These are phyloP conservation scores for Sporisorium iseilematis-ciliati DNA, from an alignment of 1,284 basidiomycete genomes.

Conservation along the genomic window DNA sequence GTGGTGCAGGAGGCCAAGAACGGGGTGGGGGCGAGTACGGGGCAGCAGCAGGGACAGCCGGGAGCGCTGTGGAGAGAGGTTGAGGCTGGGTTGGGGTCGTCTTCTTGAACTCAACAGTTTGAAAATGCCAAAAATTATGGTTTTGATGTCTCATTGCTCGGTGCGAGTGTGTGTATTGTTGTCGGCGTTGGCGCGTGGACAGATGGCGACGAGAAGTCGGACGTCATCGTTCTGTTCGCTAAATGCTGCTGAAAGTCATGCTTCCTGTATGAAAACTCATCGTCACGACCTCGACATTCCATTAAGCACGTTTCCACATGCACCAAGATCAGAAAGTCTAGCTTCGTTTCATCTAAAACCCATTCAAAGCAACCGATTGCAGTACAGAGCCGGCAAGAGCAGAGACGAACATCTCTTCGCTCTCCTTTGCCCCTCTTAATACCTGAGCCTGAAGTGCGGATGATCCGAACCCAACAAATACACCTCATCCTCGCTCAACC, in stretches of 20 bases:
- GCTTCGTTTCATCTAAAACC: no score
- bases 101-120: conserved; percentile 2
- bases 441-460: conserved; percentile 43
- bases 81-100: conserved; percentile 20
- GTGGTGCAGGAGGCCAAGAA: conserved; percentile 35
- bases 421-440: conserved; percentile 8
- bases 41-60: neutral
- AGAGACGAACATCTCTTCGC: neutral
- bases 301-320: no score
- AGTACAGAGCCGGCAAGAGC: neutral
- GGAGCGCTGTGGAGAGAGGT: conserved; percentile 43
- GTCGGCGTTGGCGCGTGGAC: no score
- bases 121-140: no score
- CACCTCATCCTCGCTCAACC: conserved; percentile 33
- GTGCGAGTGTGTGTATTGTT: no score
- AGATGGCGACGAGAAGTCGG: no score
- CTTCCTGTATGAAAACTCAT: no score
- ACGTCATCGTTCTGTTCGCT: no score
- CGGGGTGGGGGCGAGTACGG: neutral
- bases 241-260: no score
- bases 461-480: conserved; percentile 45
- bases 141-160: no score
- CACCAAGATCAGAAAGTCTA: no score
- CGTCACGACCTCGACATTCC: no score
- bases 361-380: neutral